A percentile compares a stretch with the other conserved stretches of the same genome.
Conservation (phyloP, 331 rosid genomes). For the Rosa hybrid region DNA sequence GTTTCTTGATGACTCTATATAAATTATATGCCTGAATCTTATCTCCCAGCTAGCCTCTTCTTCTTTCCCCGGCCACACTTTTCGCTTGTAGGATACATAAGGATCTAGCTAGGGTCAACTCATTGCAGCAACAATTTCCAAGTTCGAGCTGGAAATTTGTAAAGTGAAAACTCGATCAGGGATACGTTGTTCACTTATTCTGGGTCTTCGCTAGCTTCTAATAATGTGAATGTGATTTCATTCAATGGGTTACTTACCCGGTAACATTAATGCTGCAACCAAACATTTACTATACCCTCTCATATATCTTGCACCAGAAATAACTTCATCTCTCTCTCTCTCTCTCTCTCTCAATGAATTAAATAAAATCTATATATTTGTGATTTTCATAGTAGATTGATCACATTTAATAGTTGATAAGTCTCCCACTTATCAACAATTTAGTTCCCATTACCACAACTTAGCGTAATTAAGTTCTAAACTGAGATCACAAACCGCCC, state of each 20-base stretch:
- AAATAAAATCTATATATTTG: neutral
- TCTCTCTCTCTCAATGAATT: no score
- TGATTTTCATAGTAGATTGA: neutral
- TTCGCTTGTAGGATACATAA: neutral
- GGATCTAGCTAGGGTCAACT: slow-evolving; percentile 9
- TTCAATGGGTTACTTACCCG: neutral
- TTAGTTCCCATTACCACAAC: no score
- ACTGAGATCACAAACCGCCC: no score
- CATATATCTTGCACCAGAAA: neutral
- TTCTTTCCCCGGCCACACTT: neutral
- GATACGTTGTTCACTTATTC: neutral
- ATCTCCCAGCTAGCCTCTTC: neutral
- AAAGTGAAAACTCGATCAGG: neutral
- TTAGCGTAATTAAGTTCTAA: no score
- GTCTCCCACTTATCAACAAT: neutral
- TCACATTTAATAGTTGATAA: neutral
- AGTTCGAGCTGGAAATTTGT: neutral
- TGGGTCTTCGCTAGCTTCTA: neutral
- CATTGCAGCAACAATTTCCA: neutral
- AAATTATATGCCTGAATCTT: neutral
- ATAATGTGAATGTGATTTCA: slow-evolving; percentile 2
- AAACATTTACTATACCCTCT: neutral
- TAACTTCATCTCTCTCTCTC: neutral
- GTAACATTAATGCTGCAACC: neutral
- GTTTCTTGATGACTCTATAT: slow-evolving; percentile 5